A percentile compares a stretch with the other conserved stretches of the same genome.
Conservation (phyloP, 805 yeast genomes). For the Brettanomyces nanus region DNA sequence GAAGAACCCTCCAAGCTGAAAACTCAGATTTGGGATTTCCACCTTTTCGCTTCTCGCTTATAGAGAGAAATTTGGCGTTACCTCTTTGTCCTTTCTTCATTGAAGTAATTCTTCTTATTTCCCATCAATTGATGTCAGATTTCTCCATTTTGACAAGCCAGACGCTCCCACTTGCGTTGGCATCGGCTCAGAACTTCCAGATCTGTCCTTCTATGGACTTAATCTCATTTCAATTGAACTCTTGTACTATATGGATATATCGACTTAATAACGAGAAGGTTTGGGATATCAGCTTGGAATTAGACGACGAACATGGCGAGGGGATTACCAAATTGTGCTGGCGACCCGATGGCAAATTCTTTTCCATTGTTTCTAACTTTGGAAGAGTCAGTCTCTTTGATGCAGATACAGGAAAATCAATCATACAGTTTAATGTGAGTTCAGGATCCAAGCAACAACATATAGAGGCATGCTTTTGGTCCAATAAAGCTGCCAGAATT, state of each 20-base stretch:
- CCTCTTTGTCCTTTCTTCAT: no score
- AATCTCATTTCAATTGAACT: constrained; percentile 20
- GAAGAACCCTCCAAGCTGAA: not conserved
- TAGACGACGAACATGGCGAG: constrained; percentile 8
- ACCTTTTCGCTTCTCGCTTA: no score
- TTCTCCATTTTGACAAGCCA: constrained; percentile 5
- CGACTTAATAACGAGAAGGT: constrained; percentile 26
- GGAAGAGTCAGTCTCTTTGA: constrained; percentile 22
- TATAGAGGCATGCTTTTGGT: constrained; percentile 1
- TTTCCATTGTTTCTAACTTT: constrained; percentile 18
- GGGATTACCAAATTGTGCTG: constrained; percentile 15
- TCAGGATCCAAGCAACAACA: not conserved
- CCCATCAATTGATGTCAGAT: no score
- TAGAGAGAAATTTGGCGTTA: no score
- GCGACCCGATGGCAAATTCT: constrained; percentile 26
- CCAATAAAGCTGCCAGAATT: not conserved
- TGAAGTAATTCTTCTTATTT: no score
- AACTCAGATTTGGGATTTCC: no score
- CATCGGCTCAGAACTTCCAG: constrained; percentile 11
- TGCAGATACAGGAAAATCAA: constrained; percentile 21
- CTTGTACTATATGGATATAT: constrained; percentile 23
- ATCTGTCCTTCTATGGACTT: constrained; percentile 31
- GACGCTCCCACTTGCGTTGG: constrained; percentile 15
- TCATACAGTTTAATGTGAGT: constrained; percentile 12
- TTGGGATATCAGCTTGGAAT: constrained; percentile 23